Evolutionary conservation across 1,284 basidiomycete genomes (phyloP), one percentile per base, ranked within the genome.

Genomic region (Cutaneotrichosporon curvatum): DNA sequence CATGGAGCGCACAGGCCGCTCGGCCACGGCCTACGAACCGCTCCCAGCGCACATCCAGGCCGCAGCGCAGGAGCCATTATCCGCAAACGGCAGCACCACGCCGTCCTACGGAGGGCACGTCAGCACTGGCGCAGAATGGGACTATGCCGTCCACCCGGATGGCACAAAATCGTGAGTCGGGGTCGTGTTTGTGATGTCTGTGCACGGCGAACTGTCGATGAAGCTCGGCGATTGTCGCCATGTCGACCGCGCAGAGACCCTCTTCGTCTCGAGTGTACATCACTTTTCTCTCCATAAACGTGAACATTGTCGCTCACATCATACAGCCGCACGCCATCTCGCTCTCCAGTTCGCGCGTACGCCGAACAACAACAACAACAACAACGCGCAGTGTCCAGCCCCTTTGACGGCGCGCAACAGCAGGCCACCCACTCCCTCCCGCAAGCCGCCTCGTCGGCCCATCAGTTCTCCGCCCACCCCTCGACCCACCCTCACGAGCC

Each of bases 21-120:
- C 50, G 32, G 30, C 40, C 31, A 53, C 45, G 36, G 51, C 67
- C 16, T 70, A 57, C 57, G 59, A 68, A 41, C 67, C 67, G 30
- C 51, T 62, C 21, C 61, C 63, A 8, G 48, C 58, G 15, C 67
- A 70, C 44, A 36, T 70, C 11, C 50, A 59, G 41, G 62, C 63
- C 11, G 39, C 47, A n/a, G 42, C 42, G 19, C 42, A 44, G 25
- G 42, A 44, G 22, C 42, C 42, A 5, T 15, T 32, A 16, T 37
- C 42, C 5, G 23, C 42, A 6, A 48, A 54, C 25, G 45, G 35
- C 58, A 67, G 42, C 62, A 63, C 39, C 46, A 57, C 36, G 14
- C 78, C 81, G 45, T 42, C 33, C 37, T 40, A 43, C 19, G 47
- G 37, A 23, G 78, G 78, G 32, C 71, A 75, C 60, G 77, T 81